phyloP scores from a whole-genome alignment of 768 basidiomycete genomes.

The Termitomyces bulborhizus region DNA sequence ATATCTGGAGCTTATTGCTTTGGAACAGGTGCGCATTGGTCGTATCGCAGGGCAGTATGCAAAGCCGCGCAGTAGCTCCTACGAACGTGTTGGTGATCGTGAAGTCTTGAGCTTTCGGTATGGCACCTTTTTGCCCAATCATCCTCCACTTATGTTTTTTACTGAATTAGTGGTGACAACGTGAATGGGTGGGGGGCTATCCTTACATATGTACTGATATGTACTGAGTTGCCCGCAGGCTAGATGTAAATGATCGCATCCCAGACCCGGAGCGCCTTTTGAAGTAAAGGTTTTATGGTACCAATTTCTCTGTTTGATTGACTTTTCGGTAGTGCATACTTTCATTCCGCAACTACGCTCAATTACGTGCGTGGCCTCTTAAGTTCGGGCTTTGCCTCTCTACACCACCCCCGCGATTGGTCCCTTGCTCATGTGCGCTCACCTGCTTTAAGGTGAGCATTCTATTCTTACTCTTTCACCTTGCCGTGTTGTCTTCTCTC shows the following conservation, averaged over 20 bases:
- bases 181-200: slow-evolving; percentile 69
- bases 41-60: slow-evolving; percentile 97
- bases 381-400: slow-evolving; percentile 89
- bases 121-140: slow-evolving; percentile 13
- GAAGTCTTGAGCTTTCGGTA: slow-evolving; percentile 87
- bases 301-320: not conserved
- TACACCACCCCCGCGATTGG: slow-evolving; percentile 88
- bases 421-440: slow-evolving; percentile 89
- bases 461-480: not conserved
- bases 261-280: slow-evolving; percentile 90
- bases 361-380: slow-evolving; percentile 89
- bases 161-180: slow-evolving; percentile 81
- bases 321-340: slow-evolving; percentile 70
- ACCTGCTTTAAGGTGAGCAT: slow-evolving; percentile 55
- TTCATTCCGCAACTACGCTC: slow-evolving; percentile 89
- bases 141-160: not conserved
- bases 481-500: not conserved
- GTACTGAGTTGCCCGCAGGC: slow-evolving; percentile 25
- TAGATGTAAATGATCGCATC: slow-evolving; percentile 70
- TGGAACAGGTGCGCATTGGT: slow-evolving; percentile 64
- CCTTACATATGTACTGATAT: not conserved
- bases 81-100: slow-evolving; percentile 68
- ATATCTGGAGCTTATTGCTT: not conserved
- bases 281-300: slow-evolving; percentile 38
- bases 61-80: slow-evolving; percentile 83